Evolutionary conservation across 2,329 filamentous ascomycete species (phyloP).

Genomic region (Paraphoma chrysanthemicola): DNA sequence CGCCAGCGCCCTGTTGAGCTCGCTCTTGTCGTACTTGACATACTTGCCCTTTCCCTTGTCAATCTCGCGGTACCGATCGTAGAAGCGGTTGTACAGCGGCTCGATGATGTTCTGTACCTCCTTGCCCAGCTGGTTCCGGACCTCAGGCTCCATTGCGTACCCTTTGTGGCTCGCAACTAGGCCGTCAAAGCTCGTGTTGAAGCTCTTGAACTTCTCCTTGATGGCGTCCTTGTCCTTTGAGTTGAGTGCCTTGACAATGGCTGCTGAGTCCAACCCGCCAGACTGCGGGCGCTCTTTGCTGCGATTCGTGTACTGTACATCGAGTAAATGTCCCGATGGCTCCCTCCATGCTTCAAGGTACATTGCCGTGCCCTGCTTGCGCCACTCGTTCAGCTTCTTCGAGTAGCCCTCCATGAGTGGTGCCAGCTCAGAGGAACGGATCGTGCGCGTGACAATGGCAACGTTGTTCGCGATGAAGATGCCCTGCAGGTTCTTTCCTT

Average conservation of each 20-base stretch:
- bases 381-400: constrained; percentile 80
- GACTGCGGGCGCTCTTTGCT: constrained; percentile 67
- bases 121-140: constrained; percentile 77
- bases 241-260: constrained; percentile 80
- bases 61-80: constrained; percentile 95
- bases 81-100: constrained; percentile 92
- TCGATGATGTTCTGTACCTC: constrained; percentile 93
- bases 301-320: constrained; percentile 90
- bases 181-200: constrained; percentile 91
- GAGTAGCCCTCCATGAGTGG: constrained; percentile 69
- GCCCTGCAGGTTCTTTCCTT: constrained; percentile 76
- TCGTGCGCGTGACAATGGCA: constrained; percentile 82
- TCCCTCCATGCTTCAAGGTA: constrained; percentile 92
- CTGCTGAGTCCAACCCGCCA: constrained; percentile 74
- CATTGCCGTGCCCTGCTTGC: constrained; percentile 80
- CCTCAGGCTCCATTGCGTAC: constrained; percentile 89
- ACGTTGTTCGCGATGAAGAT: constrained; percentile 93
- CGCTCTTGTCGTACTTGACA: constrained; percentile 83
- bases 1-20: constrained; percentile 70
- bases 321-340: constrained; percentile 80
- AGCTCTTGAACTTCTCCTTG: constrained; percentile 92
- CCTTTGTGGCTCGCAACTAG: constrained; percentile 82
- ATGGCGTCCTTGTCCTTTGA: constrained; percentile 96
- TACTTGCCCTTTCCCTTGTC: constrained; percentile 99
- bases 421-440: constrained; percentile 79